Conservation (phyloP, 139 green algal genomes). For the Chlorella sp. region DNA sequence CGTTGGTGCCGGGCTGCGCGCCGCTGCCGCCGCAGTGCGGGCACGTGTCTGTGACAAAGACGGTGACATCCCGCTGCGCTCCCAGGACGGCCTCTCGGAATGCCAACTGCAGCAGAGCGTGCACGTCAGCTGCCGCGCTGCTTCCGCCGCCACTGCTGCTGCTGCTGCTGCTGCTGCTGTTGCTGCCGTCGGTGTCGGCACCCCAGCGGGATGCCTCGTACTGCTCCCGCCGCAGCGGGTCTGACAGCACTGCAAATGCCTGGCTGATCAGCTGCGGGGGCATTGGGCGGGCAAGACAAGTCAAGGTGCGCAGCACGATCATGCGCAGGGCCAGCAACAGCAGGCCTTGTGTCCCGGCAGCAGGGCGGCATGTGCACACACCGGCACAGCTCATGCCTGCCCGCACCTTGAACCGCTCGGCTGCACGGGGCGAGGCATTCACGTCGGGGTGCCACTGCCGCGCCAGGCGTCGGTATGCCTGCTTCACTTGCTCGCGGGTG, state of each 20-base stretch:
- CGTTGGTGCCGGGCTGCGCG: neutral
- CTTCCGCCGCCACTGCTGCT: neutral
- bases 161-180: neutral
- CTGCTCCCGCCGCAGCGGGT: conserved; percentile 3
- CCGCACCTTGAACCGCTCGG: conserved; percentile 21
- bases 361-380: neutral
- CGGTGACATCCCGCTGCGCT: neutral
- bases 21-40: neutral
- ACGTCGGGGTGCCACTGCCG: conserved; percentile 25
- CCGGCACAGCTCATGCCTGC: neutral
- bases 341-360: no score
- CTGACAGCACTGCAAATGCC: conserved; percentile 19
- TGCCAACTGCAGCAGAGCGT: conserved; percentile 3
- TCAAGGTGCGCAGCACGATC: no score
- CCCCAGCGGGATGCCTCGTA: conserved; percentile 22
- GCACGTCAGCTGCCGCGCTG: conserved; percentile 5
- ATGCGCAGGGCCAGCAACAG: no score
- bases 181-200: neutral
- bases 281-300: no score
- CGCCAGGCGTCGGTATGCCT: conserved; percentile 1
- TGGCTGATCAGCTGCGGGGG: conserved; percentile 7
- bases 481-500: conserved; percentile 5
- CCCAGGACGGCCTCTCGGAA: conserved; percentile 25
- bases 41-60: neutral
- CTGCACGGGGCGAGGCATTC: neutral